Evolutionary conservation across 345 rosid species (phyloP).

Genomic region (Mallotus nudiflorus): DNA sequence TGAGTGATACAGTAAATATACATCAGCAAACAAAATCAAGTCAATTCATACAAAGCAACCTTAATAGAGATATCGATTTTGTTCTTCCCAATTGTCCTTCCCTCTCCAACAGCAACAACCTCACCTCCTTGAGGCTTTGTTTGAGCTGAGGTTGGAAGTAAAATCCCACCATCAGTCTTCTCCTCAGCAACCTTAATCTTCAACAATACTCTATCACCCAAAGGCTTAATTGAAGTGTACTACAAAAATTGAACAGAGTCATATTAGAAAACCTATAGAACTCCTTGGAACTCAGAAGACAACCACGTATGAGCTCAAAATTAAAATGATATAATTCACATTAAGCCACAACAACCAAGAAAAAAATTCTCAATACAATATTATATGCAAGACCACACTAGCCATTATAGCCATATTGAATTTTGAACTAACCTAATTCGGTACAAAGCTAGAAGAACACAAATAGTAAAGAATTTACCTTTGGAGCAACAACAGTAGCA

Average conservation of each 20-base stretch:
- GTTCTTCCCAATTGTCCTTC: constrained; percentile 62
- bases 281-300: background rate
- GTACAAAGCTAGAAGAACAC: background rate
- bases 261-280: background rate
- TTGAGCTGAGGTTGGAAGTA: constrained; percentile 82
- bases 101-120: constrained; percentile 91
- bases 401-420: too few relatives aligned
- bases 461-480: constrained; percentile 40
- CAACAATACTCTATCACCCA: constrained; percentile 86
- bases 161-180: constrained; percentile 78
- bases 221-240: constrained; percentile 80
- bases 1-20: background rate
- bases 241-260: constrained; percentile 20
- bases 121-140: constrained; percentile 91
- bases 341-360: too few relatives aligned
- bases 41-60: constrained; percentile 26
- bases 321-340: too few relatives aligned
- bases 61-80: constrained; percentile 55
- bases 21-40: background rate
- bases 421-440: background rate
- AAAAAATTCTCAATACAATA: too few relatives aligned
- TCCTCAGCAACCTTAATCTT: constrained; percentile 83
- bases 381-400: too few relatives aligned
- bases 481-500: constrained; percentile 88
- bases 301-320: background rate